Conservation (phyloP, 345 rosid species). For the Rhodamnia rubescens region DNA sequence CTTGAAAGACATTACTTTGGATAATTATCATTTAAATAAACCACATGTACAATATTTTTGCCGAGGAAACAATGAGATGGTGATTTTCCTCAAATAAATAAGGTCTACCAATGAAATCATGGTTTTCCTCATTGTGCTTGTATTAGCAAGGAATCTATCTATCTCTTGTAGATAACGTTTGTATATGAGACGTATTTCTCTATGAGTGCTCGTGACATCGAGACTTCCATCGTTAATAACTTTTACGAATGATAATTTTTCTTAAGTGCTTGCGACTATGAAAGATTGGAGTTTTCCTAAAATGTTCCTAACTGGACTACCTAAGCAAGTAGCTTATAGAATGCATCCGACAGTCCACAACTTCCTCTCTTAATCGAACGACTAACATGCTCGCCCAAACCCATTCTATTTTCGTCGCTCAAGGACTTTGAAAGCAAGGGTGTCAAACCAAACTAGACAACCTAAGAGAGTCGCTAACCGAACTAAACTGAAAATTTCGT, state of each 20-base stretch:
- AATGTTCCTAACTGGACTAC: neutral
- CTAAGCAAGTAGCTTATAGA: neutral
- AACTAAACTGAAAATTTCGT: too few relatives aligned
- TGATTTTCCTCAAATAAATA: too few relatives aligned
- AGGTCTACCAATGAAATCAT: too few relatives aligned
- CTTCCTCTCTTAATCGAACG: neutral
- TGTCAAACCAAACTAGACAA: too few relatives aligned
- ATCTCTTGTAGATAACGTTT: too few relatives aligned
- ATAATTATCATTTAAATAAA: too few relatives aligned
- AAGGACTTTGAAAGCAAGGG: too few relatives aligned
- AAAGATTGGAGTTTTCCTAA: fast-evolving
- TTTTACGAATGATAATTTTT: neutral
- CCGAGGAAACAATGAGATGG: too few relatives aligned
- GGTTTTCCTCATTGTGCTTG: too few relatives aligned
- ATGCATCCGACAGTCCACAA: neutral
- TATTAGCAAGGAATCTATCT: too few relatives aligned
- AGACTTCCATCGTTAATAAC: neutral
- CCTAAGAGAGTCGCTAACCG: too few relatives aligned
- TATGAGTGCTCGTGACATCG: neutral
- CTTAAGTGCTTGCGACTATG: neutral
- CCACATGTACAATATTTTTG: too few relatives aligned
- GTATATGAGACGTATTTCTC: fast-evolving
- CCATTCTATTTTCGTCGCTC: neutral
- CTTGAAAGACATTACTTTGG: neutral
- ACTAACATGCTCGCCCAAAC: neutral